Conservation (phyloP, 1,139 yeast species). For the Taphrina populina region DNA sequence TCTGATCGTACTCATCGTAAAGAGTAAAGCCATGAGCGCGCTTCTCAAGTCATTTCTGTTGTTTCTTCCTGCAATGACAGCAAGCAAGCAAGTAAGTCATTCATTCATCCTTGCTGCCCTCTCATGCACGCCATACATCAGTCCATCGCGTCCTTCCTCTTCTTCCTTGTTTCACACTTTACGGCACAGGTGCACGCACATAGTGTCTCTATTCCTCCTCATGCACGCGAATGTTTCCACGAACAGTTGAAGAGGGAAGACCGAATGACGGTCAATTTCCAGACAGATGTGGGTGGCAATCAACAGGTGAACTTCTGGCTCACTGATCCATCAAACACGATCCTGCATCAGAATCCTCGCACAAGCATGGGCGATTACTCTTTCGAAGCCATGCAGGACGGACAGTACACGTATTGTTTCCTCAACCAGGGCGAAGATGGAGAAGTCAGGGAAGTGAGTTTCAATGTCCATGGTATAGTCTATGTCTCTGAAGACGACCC, state of each 20-base stretch:
- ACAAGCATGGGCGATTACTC: conserved; percentile 81
- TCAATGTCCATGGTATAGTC: conserved; percentile 90
- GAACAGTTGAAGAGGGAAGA: conserved; percentile 81
- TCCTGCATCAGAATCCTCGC: conserved; percentile 52
- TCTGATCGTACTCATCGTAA: too few relatives aligned
- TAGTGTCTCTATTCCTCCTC: conserved; percentile 49
- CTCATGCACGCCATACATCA: background rate
- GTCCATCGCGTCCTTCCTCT: conserved; percentile 1
- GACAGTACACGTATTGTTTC: conserved; percentile 87
- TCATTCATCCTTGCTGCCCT: too few relatives aligned
- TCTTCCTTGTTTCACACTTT: conserved; percentile 55
- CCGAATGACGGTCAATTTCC: conserved; percentile 84
- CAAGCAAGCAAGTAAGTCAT: too few relatives aligned
- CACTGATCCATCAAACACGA: conserved; percentile 57
- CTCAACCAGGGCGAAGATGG: conserved; percentile 65
- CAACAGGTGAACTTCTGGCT: conserved; percentile 65
- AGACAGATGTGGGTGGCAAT: conserved; percentile 66
- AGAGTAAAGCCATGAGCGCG: too few relatives aligned
- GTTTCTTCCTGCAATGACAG: too few relatives aligned
- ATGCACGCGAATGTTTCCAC: conserved; percentile 72
- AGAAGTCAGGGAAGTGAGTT: conserved; percentile 82
- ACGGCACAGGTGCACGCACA: conserved; percentile 38
- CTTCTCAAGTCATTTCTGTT: too few relatives aligned
- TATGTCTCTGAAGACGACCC: conserved; percentile 81
- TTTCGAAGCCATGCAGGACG: conserved; percentile 62